Evolutionary conservation across 1,139 yeast species (phyloP).

Genomic region (Pneumocystis carinii): DNA sequence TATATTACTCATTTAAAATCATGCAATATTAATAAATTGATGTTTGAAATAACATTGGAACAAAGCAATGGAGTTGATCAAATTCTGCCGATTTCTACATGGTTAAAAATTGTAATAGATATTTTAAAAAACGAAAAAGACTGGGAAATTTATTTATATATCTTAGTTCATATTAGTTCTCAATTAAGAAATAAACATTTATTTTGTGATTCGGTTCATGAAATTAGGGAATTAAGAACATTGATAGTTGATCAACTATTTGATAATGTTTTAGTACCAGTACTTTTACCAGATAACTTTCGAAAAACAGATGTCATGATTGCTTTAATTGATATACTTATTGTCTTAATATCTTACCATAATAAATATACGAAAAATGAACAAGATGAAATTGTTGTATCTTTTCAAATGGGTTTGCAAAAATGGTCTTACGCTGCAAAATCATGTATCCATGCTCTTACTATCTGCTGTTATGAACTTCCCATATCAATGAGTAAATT

Average conservation of each 20-base stretch:
- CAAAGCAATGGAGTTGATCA: background rate
- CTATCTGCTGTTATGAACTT: slow-evolving; percentile 66
- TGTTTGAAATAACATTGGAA: background rate
- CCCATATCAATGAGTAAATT: slow-evolving; percentile 60
- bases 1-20: background rate
- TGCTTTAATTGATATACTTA: slow-evolving; percentile 38
- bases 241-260: slow-evolving; percentile 43
- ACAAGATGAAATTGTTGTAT: slow-evolving; percentile 52
- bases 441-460: slow-evolving; percentile 51
- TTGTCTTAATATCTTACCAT: slow-evolving; percentile 53
- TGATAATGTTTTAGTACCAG: slow-evolving; percentile 8
- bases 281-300: slow-evolving; percentile 35
- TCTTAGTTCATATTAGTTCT: slow-evolving; percentile 55
- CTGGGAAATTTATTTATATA: slow-evolving; percentile 59
- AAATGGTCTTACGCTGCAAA: slow-evolving; percentile 71
- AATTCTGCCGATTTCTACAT: slow-evolving; percentile 2
- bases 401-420: slow-evolving; percentile 48
- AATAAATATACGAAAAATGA: slow-evolving; percentile 43
- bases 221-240: slow-evolving; percentile 34
- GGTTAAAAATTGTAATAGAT: slow-evolving; percentile 20
- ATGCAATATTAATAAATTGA: background rate
- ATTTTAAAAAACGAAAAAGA: slow-evolving; percentile 28
- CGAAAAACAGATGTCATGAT: slow-evolving; percentile 52
- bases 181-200: slow-evolving; percentile 52
- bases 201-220: slow-evolving; percentile 33